Base-by-base conservation (phyloP, 176 grass and related monocot genomes). In the Triticum timopheevii region DNA sequence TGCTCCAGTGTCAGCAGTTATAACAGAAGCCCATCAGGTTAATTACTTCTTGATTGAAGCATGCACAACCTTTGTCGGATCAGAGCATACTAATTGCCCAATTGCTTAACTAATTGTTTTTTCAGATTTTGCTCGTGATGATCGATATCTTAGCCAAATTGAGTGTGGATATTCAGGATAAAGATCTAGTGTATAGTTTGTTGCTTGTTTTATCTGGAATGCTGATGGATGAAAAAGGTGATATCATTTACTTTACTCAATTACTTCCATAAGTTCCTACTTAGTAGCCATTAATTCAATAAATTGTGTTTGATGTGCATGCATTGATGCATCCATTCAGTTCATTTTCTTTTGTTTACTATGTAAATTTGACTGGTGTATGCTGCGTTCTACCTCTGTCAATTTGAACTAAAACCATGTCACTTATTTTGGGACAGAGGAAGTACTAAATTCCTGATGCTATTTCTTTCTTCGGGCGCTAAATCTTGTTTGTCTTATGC, bases 141-240 rank as follows among this genome's bases (percentile, higher is more conserved):
- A 79, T 92, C 70, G 86, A 98, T 92, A 90, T 88, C 79, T 88
- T 98, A 84, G n/a, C 84, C 77, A 85, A 89, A 78, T 76, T 94
- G 54, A 90, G 86, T 81, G 22, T 73, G 75, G 86, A 94, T 76
- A 71, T 85, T 84, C 59, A 79, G 65, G 87, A 95, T 76, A 98
- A 95, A 82, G 86, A 98, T 91, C 61, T 98, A 69, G 79, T 91
- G 16, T 98, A 98, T 82, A 94, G 84, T 85, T 89, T 92, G 49
- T 86, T 95, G 73, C 84, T 98, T 27, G 92, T 95, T 65, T 82
- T 98, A 71, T 98, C 96, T 86, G 96, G 96, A 88, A 91, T 98
- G 56, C 72, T 98, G 59, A 94, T 95, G 93, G 93, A 98, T 86
- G 84, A 93, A 77, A 94, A 90, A 72, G 96, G 96, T 98, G 83